Evolutionary conservation across 768 basidiomycete genomes (phyloP), one percentile per base, ranked within the genome.

Genomic region (Mycena alexandri): DNA sequence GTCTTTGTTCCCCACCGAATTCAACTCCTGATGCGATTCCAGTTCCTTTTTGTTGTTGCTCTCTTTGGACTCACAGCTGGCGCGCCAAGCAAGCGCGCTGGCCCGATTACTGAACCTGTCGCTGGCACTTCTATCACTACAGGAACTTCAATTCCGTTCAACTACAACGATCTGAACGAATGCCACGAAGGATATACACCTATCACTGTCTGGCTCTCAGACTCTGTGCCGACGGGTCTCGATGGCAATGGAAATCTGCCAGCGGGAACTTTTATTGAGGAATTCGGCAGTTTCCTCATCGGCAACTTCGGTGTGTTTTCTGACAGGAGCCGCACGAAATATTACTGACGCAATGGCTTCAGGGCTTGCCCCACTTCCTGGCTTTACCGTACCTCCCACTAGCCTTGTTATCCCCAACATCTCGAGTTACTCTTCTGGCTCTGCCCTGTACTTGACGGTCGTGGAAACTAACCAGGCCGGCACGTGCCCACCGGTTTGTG

Each of bases 131-230:
- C 48, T 21, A 47, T 65, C 51, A 53, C 14, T 42, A 59, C 57
- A 14, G 64, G 64, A 22, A 41, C 17, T 7, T 43, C 51, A 19
- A 59, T 59, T 29, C 29, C 56, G 5, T 65, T 58, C 51, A 59
- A 19, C 22, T 65, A 65, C 29, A 21, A 11, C 50, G 51, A 65
- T 25, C 16, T n/a, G 8, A 65, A 65, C 21, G 46, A 41, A 56
- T 65, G 64, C 50, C 46, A 65, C 25, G 56, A 34, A 41, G 64
- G 64, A 13, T 65, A 65, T 29, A 59, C 64, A 1, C 50, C 64
- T 42, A 59, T 65, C 29, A 65, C 48, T 16, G 25, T 65, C 21
- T 65, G 57, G 50, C 64, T 65, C 24, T 59, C 64, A 10, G 64
- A 36, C 6, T 10, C 38, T n/a, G 56, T 24, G 6, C 64, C 64